Evolutionary conservation across 2,329 filamentous ascomycete genomes (phyloP).

Genomic region (Neospermospora avenae): DNA sequence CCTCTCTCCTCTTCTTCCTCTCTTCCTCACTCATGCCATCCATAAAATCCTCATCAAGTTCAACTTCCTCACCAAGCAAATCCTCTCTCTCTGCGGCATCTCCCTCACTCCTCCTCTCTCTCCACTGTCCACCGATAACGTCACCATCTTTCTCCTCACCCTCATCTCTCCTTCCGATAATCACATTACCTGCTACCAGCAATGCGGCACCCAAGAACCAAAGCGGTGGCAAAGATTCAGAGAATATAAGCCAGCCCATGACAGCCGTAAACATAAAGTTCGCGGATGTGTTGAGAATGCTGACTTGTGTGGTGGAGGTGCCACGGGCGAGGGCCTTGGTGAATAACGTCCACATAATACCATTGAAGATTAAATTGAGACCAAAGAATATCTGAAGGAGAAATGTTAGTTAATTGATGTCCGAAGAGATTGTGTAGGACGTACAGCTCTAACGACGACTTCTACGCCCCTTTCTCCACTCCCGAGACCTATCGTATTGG

Average conservation of each 20-base stretch:
- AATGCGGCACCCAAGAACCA: constrained; percentile 75
- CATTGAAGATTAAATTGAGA: constrained; percentile 46
- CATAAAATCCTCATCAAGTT: constrained; percentile 23
- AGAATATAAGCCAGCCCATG: constrained; percentile 67
- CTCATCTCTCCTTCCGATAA: constrained; percentile 70
- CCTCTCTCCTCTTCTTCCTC: constrained; percentile 28
- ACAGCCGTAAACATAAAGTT: constrained; percentile 79
- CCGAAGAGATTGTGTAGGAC: constrained; percentile 25
- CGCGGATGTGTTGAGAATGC: constrained; percentile 76
- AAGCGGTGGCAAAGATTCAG: constrained; percentile 65
- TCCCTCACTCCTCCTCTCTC: constrained; percentile 12
- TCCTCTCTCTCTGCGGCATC: constrained; percentile 25
- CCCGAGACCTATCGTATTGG: constrained; percentile 42
- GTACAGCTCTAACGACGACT: constrained; percentile 47
- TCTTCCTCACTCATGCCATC: constrained; percentile 32
- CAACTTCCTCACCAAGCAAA: constrained; percentile 24
- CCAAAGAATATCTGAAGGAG: constrained; percentile 58
- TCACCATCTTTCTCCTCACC: constrained; percentile 25
- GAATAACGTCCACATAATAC: constrained; percentile 76
- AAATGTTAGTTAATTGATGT: not conserved
- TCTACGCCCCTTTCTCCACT: constrained; percentile 47
- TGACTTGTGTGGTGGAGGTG: constrained; percentile 73
- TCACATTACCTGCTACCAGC: constrained; percentile 72
- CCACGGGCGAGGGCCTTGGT: constrained; percentile 73
- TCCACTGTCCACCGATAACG: constrained; percentile 10